These are phyloP conservation scores for Tolypocladium ophioglossoides DNA, from an alignment of 2,329 filamentous ascomycete genomes.

Conservation along the genomic window DNA sequence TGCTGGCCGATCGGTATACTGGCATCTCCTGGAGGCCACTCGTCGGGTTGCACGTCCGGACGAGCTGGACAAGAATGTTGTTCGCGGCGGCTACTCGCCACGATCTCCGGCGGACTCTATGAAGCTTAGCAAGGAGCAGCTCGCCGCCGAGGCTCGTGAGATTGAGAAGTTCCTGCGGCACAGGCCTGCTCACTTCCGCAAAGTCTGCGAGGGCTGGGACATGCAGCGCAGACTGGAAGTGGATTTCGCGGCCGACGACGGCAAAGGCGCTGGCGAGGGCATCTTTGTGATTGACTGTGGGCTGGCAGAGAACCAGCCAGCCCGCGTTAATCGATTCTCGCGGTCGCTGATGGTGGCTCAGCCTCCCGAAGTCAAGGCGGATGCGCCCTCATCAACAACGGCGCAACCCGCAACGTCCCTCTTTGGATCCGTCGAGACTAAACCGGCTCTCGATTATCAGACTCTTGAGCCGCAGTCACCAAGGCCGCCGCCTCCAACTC, in stretches of 20 bases:
- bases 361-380: conserved; percentile 1
- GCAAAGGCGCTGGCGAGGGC: conserved; percentile 63
- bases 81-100: conserved; percentile 70
- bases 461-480: conserved; percentile 11
- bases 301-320: conserved; percentile 43
- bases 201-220: conserved; percentile 76
- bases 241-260: conserved; percentile 78
- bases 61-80: conserved; percentile 56
- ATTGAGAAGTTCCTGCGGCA: conserved; percentile 67
- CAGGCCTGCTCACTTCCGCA: conserved; percentile 68
- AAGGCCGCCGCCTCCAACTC: conserved; percentile 12
- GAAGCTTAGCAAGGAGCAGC: conserved; percentile 59
- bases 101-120: conserved; percentile 66
- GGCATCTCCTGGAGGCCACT: conserved; percentile 72
- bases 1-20: conserved; percentile 66
- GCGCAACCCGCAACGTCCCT: conserved; percentile 13
- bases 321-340: conserved; percentile 33
- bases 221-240: conserved; percentile 80
- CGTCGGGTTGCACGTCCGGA: conserved; percentile 62
- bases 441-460: conserved; percentile 1
- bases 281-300: conserved; percentile 68
- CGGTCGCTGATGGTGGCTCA: conserved; percentile 18
- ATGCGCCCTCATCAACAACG: conserved; percentile 3
- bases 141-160: conserved; percentile 66
- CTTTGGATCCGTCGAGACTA: conserved; percentile 13